Percentiles rank a stretch among this genome's conserved stretches.
Conservation (phyloP, 306 rosid genomes). For the Notholithocarpus densiflorus region DNA sequence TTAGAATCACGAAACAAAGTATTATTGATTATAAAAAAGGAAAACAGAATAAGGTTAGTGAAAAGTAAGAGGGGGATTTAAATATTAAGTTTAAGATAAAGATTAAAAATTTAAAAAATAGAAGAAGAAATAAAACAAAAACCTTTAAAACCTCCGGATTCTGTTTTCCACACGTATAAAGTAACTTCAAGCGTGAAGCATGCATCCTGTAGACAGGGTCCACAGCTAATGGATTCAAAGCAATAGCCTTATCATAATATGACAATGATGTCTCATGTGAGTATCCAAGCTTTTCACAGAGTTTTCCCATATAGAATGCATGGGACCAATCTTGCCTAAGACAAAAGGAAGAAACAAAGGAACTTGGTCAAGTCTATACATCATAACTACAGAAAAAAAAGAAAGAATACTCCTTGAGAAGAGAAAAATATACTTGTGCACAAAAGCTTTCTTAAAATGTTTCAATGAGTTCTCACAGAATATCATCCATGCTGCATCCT, state of each 20-base stretch:
- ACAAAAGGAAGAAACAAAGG: constrained; percentile 23
- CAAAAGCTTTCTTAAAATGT: constrained; percentile 89
- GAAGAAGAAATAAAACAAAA: neutral
- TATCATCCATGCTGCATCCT: constrained; percentile 73
- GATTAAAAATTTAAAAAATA: neutral
- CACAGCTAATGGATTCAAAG: constrained; percentile 81
- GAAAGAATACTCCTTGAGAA: constrained; percentile 16
- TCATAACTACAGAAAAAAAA: constrained; percentile 11
- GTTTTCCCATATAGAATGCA: constrained; percentile 93
- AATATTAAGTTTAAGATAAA: too few species aligned
- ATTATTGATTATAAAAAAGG: constrained; percentile 10
- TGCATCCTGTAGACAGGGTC: constrained; percentile 98
- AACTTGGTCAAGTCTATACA: constrained; percentile 5
- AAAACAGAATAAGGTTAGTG: constrained; percentile 5
- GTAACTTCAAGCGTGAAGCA: constrained; percentile 91
- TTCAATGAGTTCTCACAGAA: constrained; percentile 90
- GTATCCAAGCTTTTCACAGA: constrained; percentile 83
- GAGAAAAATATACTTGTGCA: constrained; percentile 60
- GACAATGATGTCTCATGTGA: constrained; percentile 69
- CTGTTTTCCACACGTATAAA: constrained; percentile 58
- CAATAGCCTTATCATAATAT: constrained; percentile 74
- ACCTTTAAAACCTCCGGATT: constrained; percentile 77
- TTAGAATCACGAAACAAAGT: constrained; percentile 14
- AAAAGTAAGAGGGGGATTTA: constrained; percentile 15
- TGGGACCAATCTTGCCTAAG: constrained; percentile 95